Evolutionary conservation across 2,329 filamentous ascomycete genomes (phyloP).

Genomic region (Diaporthe humulicola): DNA sequence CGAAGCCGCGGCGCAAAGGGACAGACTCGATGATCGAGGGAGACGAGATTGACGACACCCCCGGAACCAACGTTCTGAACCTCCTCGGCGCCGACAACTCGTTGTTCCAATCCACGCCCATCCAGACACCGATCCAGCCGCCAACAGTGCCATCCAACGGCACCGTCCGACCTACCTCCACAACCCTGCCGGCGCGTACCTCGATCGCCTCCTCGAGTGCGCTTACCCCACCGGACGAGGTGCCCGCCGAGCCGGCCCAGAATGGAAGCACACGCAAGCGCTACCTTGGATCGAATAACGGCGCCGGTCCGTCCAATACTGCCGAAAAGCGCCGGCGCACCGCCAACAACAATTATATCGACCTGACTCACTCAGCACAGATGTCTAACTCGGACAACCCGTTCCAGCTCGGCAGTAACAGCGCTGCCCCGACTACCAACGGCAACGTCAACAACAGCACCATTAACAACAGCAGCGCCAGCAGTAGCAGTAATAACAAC

Average conservation of each 20-base stretch:
- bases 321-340: constrained; percentile 53
- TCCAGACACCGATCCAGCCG: constrained; percentile 42
- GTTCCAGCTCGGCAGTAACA: constrained; percentile 28
- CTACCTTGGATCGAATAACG: constrained; percentile 44
- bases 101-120: constrained; percentile 48
- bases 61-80: constrained; percentile 61
- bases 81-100: constrained; percentile 49
- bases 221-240: constrained; percentile 69
- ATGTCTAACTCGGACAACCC: constrained; percentile 29
- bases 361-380: constrained; percentile 40
- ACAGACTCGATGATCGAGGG: constrained; percentile 58
- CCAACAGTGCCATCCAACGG: constrained; percentile 40
- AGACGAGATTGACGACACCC: constrained; percentile 63
- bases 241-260: constrained; percentile 45
- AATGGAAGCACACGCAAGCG: constrained; percentile 56
- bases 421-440: constrained; percentile 8
- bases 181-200: constrained; percentile 54
- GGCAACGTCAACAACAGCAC: constrained; percentile 12
- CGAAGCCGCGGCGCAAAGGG: constrained; percentile 65
- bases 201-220: constrained; percentile 58
- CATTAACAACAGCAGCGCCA: neutral
- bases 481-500: constrained; percentile 4
- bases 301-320: constrained; percentile 30
- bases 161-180: constrained; percentile 48
- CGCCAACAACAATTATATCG: constrained; percentile 40